Percentiles rank a stretch among this genome's conserved stretches.
Evolutionary conservation across 73 alveolate genomes (phyloP).

Genomic region (Stentor coeruleus): DNA sequence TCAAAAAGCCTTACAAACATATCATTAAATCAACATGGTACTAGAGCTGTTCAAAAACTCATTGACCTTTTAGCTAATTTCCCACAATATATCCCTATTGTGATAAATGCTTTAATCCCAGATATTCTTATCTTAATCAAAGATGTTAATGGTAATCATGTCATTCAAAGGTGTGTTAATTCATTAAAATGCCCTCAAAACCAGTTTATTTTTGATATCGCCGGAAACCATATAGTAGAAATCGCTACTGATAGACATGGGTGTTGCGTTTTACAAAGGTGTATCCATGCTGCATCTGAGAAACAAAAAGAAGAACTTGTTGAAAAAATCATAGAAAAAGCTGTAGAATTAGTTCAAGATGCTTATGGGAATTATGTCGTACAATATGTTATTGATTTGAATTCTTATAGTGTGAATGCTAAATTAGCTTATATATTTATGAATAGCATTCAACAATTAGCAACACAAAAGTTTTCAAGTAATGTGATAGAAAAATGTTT

Average conservation of each 20-base stretch:
- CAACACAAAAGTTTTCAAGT: background rate
- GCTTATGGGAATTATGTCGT: constrained; percentile 82
- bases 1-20: background rate
- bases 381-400: constrained; percentile 39
- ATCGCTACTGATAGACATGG: constrained; percentile 2
- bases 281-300: background rate
- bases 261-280: background rate
- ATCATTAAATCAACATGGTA: background rate
- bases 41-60: background rate
- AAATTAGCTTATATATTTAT: background rate
- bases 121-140: background rate
- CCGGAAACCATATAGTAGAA: background rate
- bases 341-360: constrained; percentile 51
- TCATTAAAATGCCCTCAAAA: background rate
- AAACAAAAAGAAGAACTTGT: constrained; percentile 21
- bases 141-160: background rate
- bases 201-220: background rate
- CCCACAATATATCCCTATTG: background rate
- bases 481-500: constrained; percentile 1
- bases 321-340: constrained; percentile 44
- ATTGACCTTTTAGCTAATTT: background rate
- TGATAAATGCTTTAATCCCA: background rate
- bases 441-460: background rate
- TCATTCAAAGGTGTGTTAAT: background rate
- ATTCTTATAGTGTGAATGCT: background rate